A percentile compares a stretch with the other conserved stretches of the same genome.
These are phyloP conservation scores for Strobilomyces dryophilus DNA, from an alignment of 768 basidiomycete species.

Conservation along the genomic window DNA sequence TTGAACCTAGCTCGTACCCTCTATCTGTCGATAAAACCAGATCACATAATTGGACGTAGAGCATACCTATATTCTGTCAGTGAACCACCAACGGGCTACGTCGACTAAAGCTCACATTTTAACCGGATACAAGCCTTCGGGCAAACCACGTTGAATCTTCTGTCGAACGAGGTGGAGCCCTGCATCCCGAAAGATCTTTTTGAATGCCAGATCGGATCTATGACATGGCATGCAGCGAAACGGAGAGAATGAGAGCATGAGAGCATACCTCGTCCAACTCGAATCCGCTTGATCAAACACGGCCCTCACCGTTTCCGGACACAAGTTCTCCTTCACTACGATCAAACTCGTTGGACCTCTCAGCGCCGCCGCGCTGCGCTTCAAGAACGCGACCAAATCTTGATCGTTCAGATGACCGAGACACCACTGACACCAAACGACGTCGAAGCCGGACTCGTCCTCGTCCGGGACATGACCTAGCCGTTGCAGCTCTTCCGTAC, in stretches of 20 bases:
- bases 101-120: constrained; percentile 60
- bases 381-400: constrained; percentile 77
- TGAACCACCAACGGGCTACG: neutral
- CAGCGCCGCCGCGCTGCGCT: constrained; percentile 57
- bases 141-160: constrained; percentile 79
- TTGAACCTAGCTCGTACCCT: neutral
- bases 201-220: constrained; percentile 86
- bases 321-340: constrained; percentile 90
- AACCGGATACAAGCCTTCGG: constrained; percentile 74
- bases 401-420: constrained; percentile 77
- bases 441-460: constrained; percentile 71
- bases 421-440: constrained; percentile 96
- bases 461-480: constrained; percentile 61
- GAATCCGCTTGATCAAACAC: constrained; percentile 88
- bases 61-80: constrained; percentile 25
- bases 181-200: constrained; percentile 65
- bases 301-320: constrained; percentile 56
- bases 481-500: constrained; percentile 52
- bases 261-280: constrained; percentile 73
- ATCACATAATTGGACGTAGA: constrained; percentile 12
- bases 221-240: constrained; percentile 2
- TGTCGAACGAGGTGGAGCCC: constrained; percentile 70
- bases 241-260: neutral
- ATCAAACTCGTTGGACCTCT: constrained; percentile 56
- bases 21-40: neutral